Evolutionary conservation across 2,329 filamentous ascomycete genomes (phyloP), one percentile per base, ranked within the genome.

Genomic region (Aspergillus uvarum): DNA sequence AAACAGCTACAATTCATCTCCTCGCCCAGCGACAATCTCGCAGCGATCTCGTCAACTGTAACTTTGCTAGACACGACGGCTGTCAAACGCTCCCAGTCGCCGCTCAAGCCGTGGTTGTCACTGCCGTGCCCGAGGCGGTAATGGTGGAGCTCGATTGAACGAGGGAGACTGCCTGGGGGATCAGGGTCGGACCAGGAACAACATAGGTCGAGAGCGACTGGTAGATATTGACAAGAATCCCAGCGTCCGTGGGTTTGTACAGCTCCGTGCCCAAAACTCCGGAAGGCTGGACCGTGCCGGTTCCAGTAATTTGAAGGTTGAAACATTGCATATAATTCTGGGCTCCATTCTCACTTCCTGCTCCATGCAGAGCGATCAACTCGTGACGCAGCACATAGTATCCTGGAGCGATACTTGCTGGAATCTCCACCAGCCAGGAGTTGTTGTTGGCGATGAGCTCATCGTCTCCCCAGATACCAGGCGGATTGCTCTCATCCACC

Each of bases 161-260:
- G 51, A 63, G 44, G 4, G 63, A 58, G 3, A 58, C 57, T 16
- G 58, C 63, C 19, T 57, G 60, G 5, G 58, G 59, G 16, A 65
- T 63, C 32, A 63, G 35, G 19, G 61, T 61, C 19, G 64, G 64
- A 0, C 65, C 64, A 3, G 64, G 65, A 1, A 65, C 48, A 5
- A 60, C 54, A 50, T 66, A 67, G 11, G 57, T 56, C n/a, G 52
- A 53, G 14, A 67, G 31, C 7, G 61, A 56, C 24, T 54, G 51
- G 49, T 86, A 87, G 72, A 87, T 79, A 78, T 83, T 82, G 78
- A 85, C 75, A 60, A 79, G 63, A 67, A 88, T 82, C 56, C 85
- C 85, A n/a, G 81, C 72, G 68, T 87, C 85, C 35, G 74, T 72
- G 59, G 77, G 74, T 42, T 74, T 83, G 78, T 87, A 88, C 12